These are phyloP conservation scores for Selaginella moellendorffii DNA, from an alignment of 75 land plant species.

Conservation along the genomic window DNA sequence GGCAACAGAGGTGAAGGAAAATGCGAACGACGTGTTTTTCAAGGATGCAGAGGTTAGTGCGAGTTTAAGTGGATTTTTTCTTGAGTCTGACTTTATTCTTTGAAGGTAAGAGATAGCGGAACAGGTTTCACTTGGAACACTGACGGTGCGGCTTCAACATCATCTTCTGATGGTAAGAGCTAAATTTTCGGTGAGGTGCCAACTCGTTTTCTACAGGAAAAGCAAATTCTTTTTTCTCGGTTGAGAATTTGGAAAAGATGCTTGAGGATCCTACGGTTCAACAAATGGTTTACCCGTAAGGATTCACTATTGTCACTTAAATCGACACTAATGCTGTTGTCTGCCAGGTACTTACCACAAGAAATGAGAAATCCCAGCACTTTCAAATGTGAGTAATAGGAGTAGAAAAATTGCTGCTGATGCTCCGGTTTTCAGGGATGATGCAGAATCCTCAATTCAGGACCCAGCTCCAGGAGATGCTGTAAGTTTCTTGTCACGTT, in stretches of 20 bases:
- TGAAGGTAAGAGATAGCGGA: background rate
- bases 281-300: conserved; percentile 94
- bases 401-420: background rate
- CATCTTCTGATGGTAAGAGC: background rate
- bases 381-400: conserved; percentile 81
- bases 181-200: too few relatives aligned
- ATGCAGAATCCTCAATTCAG: conserved; percentile 81
- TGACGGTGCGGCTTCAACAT: background rate
- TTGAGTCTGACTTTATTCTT: background rate
- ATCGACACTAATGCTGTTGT: background rate
- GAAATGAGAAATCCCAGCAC: conserved; percentile 84
- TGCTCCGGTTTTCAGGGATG: conserved; percentile 49
- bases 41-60: background rate
- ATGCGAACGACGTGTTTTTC: background rate
- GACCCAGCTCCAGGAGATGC: conserved; percentile 79
- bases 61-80: background rate
- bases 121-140: background rate
- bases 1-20: background rate
- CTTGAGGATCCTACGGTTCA: conserved; percentile 96
- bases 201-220: conserved; percentile 15
- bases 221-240: conserved; percentile 34
- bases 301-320: background rate
- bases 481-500: conserved; percentile 36
- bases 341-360: conserved; percentile 72
- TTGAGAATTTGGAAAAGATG: conserved; percentile 87